Evolutionary conservation across 306 rosid species (phyloP).

Genomic region (Erythrophleum fordii): DNA sequence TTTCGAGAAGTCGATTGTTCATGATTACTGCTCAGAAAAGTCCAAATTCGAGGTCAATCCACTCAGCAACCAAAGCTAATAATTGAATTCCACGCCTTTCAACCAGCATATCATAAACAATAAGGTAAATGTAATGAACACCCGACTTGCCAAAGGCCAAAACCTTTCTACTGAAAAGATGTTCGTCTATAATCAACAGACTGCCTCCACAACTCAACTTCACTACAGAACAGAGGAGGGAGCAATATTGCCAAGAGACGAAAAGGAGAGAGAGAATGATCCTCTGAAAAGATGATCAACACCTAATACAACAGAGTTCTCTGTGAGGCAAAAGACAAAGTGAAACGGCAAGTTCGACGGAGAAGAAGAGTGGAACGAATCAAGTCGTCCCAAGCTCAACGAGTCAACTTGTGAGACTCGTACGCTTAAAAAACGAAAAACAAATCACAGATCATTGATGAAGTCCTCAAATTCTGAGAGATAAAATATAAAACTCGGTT

Average conservation of each 20-base stretch:
- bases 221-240: neutral
- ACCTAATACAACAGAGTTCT: constrained; percentile 28
- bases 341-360: neutral
- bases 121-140: neutral
- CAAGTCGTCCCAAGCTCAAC: constrained; percentile 36
- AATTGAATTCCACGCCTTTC: constrained; percentile 25
- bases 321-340: neutral
- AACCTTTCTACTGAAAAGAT: neutral
- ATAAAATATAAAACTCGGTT: constrained; percentile 2
- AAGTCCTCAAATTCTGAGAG: constrained; percentile 16
- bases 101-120: constrained; percentile 21
- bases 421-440: neutral
- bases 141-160: neutral
- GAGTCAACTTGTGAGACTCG: constrained; percentile 44
- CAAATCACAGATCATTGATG: neutral
- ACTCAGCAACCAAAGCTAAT: constrained; percentile 31
- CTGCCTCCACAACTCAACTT: neutral
- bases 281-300: constrained; percentile 25
- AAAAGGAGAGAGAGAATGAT: neutral
- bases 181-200: neutral
- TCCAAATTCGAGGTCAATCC: constrained; percentile 33
- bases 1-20: constrained; percentile 67
- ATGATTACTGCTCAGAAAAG: constrained; percentile 47
- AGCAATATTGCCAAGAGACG: neutral
- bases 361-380: constrained; percentile 7